phyloP scores from a whole-genome alignment of 1,139 yeast genomes.

The Debaryomyces sp. region DNA sequence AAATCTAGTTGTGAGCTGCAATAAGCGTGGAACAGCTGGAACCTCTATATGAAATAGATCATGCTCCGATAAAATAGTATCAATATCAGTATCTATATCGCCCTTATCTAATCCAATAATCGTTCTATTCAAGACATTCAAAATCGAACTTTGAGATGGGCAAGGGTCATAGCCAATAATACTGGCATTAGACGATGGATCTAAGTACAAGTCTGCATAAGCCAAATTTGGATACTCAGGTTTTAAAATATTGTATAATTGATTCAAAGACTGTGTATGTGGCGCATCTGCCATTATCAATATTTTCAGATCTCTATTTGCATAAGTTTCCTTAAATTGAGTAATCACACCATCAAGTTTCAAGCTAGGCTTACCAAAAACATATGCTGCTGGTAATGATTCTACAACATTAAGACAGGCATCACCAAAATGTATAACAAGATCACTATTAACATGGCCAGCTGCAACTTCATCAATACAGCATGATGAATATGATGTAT shows the following conservation, averaged over 20 bases:
- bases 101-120: slow-evolving; percentile 21
- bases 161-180: slow-evolving; percentile 46
- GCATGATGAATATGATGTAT: slow-evolving; percentile 92
- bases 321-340: slow-evolving; percentile 41
- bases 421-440: slow-evolving; percentile 92
- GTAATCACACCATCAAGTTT: slow-evolving; percentile 35
- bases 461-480: slow-evolving; percentile 98
- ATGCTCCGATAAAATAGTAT: slow-evolving; percentile 27
- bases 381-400: slow-evolving; percentile 72
- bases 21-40: slow-evolving; percentile 79
- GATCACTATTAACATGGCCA: slow-evolving; percentile 83
- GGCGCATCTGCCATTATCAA: slow-evolving; percentile 73
- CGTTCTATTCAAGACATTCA: slow-evolving; percentile 23
- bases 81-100: slow-evolving; percentile 19
- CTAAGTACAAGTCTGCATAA: slow-evolving; percentile 52
- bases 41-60: slow-evolving; percentile 67
- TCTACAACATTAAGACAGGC: slow-evolving; percentile 85
- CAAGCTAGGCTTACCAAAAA: slow-evolving; percentile 68
- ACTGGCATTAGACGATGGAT: slow-evolving; percentile 26
- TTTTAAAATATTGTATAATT: slow-evolving; percentile 35
- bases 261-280: slow-evolving; percentile 44
- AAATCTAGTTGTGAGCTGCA: slow-evolving; percentile 75
- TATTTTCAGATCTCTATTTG: slow-evolving; percentile 36
- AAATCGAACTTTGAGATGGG: slow-evolving; percentile 1
- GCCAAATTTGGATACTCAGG: slow-evolving; percentile 45